Evolutionary conservation across 2,329 filamentous ascomycete genomes (phyloP).

Genomic region (Penicillium janthinellum): DNA sequence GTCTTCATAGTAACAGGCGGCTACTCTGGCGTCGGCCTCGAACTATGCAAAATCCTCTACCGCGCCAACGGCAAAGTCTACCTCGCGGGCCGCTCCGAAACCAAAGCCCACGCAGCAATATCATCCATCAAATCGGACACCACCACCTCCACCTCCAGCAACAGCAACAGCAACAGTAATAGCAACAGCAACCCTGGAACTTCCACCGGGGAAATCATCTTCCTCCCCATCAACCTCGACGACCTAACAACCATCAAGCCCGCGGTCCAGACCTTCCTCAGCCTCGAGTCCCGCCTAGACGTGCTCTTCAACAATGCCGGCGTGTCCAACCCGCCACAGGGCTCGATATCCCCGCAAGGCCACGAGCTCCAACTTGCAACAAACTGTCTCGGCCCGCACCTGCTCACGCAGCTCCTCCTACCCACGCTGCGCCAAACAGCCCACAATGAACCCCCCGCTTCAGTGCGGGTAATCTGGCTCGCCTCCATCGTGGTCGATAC

Average conservation of each 20-base stretch:
- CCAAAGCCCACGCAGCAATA: constrained; percentile 38
- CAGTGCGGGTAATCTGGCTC: constrained; percentile 17
- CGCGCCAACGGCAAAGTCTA: not conserved
- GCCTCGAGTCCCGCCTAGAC: constrained; percentile 44
- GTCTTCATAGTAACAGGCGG: constrained; percentile 28
- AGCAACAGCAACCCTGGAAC: not conserved
- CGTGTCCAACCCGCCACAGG: constrained; percentile 34
- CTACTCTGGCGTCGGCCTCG: constrained; percentile 24
- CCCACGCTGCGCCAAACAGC: constrained; percentile 22
- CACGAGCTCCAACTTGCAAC: constrained; percentile 39
- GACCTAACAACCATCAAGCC: constrained; percentile 47
- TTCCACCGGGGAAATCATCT: constrained; percentile 16
- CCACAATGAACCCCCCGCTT: not conserved
- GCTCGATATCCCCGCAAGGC: constrained; percentile 28
- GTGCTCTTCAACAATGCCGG: constrained; percentile 50
- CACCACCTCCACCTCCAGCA: not conserved
- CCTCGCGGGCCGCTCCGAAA: constrained; percentile 16
- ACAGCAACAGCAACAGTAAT: too few species aligned
- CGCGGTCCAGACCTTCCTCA: constrained; percentile 40
- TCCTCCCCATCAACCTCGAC: constrained; percentile 46
- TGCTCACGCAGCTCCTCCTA: constrained; percentile 41
- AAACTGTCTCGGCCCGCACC: constrained; percentile 42
- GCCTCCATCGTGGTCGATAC: constrained; percentile 11
- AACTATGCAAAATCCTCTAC: constrained; percentile 28
- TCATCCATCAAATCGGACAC: constrained; percentile 25